phyloP scores from a whole-genome alignment of 495 filamentous ascomycete species.

The Emericellopsis terricola region DNA sequence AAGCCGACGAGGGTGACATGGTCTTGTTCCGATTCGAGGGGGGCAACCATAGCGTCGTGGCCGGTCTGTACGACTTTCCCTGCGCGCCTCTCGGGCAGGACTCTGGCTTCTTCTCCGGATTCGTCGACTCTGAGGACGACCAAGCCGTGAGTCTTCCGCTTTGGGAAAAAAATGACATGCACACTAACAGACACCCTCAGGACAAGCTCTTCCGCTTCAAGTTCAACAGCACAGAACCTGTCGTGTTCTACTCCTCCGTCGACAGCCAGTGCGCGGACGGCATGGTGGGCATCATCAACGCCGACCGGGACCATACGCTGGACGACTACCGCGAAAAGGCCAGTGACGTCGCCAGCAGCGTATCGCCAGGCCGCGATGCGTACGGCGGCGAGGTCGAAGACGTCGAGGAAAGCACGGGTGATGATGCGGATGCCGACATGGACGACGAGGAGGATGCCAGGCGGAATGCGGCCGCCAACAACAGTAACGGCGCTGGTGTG shows the following conservation, averaged over 20 bases:
- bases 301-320: constrained; percentile 4
- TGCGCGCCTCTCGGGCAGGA: constrained; percentile 19
- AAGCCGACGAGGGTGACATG: constrained; percentile 25
- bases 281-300: constrained; percentile 20
- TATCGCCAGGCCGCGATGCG: neutral
- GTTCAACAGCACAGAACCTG: constrained; percentile 31
- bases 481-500: neutral
- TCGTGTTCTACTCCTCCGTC: constrained; percentile 35
- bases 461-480: neutral
- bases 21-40: constrained; percentile 35
- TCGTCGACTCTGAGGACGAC: constrained; percentile 13
- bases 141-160: constrained; percentile 6
- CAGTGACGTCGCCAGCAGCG: neutral
- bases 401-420: neutral
- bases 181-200: constrained; percentile 4
- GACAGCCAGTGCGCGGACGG: constrained; percentile 15
- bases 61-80: constrained; percentile 24
- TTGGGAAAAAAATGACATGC: neutral
- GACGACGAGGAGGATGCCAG: neutral
- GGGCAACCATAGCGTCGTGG: constrained; percentile 30
- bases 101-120: constrained; percentile 27
- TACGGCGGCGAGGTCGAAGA: constrained; percentile 2
- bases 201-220: constrained; percentile 25
- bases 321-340: constrained; percentile 6
- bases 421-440: neutral